These are phyloP conservation scores for Sclerotinia subarctica DNA, from an alignment of 2,329 filamentous ascomycete species.

Conservation along the genomic window DNA sequence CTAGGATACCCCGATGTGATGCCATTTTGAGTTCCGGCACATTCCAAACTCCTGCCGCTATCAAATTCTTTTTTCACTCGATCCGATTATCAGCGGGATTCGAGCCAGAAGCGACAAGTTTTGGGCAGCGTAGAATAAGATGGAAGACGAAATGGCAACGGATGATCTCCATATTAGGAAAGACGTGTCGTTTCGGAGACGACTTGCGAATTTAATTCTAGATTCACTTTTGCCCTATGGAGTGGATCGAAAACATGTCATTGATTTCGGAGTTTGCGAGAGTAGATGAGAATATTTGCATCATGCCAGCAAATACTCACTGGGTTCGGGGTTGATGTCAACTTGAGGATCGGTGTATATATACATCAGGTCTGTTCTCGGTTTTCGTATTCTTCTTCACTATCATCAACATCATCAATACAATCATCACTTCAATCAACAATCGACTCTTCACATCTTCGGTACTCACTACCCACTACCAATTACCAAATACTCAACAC, in stretches of 20 bases:
- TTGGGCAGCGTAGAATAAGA: neutral
- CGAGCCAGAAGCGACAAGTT: neutral
- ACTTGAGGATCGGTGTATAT: neutral
- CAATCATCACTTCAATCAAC: slow-evolving; percentile 5
- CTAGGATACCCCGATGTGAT: neutral
- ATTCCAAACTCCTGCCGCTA: slow-evolving; percentile 1
- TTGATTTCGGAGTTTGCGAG: slow-evolving; percentile 9
- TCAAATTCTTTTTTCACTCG: neutral
- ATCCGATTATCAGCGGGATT: neutral
- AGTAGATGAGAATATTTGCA: slow-evolving; percentile 6
- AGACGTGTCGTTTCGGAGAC: neutral
- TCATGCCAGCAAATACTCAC: neutral
- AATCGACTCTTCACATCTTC: slow-evolving; percentile 4
- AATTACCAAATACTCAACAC: neutral
- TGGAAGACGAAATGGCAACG: neutral
- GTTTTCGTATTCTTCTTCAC: neutral
- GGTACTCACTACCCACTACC: neutral
- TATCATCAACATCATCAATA: slow-evolving; percentile 17
- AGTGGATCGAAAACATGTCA: slow-evolving; percentile 12
- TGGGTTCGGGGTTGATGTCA: neutral
- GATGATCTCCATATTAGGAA: neutral
- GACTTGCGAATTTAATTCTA: neutral
- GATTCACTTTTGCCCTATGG: slow-evolving; percentile 4
- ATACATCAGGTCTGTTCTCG: neutral
- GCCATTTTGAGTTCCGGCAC: slow-evolving; percentile 2